Percentiles rank a stretch among this genome's conserved stretches.
Conservation (phyloP, 1,284 basidiomycete species). For the Gymnopus androsaceus region DNA sequence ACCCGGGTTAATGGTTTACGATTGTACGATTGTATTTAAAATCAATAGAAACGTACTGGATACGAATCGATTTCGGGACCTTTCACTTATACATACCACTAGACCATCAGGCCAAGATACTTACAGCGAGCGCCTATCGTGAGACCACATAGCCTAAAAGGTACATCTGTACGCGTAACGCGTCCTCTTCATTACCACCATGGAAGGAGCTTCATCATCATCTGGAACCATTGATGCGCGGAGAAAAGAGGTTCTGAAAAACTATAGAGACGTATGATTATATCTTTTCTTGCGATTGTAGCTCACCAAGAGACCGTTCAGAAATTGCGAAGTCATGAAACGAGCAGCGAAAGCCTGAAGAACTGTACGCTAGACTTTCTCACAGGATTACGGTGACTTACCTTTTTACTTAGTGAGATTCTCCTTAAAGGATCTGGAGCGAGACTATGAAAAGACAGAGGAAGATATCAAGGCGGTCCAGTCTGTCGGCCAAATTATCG, state of each 20-base stretch:
- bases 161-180: slow-evolving; percentile 33
- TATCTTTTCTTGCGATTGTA: not conserved
- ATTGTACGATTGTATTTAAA: too few relatives aligned
- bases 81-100: too few relatives aligned
- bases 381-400: not conserved
- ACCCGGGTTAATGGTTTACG: too few relatives aligned
- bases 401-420: slow-evolving; percentile 66
- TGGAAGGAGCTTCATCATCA: slow-evolving; percentile 59
- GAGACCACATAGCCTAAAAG: not conserved
- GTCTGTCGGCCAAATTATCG: slow-evolving; percentile 98
- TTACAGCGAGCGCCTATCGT: slow-evolving; percentile 40
- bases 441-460: slow-evolving; percentile 93
- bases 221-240: slow-evolving; percentile 60
- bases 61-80: too few relatives aligned
- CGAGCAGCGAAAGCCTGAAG: slow-evolving; percentile 82
- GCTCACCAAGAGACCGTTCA: slow-evolving; percentile 35
- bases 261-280: slow-evolving; percentile 59
- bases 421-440: slow-evolving; percentile 85
- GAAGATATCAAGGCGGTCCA: slow-evolving; percentile 99
- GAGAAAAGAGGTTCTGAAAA: slow-evolving; percentile 64
- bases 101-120: too few relatives aligned
- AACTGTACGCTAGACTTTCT: slow-evolving; percentile 58
- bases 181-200: slow-evolving; percentile 29
- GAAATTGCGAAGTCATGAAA: slow-evolving; percentile 92
- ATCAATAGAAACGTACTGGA: too few relatives aligned